Evolutionary conservation across 2,329 filamentous ascomycete genomes (phyloP).

Genomic region (Curvularia hawaiiensis): DNA sequence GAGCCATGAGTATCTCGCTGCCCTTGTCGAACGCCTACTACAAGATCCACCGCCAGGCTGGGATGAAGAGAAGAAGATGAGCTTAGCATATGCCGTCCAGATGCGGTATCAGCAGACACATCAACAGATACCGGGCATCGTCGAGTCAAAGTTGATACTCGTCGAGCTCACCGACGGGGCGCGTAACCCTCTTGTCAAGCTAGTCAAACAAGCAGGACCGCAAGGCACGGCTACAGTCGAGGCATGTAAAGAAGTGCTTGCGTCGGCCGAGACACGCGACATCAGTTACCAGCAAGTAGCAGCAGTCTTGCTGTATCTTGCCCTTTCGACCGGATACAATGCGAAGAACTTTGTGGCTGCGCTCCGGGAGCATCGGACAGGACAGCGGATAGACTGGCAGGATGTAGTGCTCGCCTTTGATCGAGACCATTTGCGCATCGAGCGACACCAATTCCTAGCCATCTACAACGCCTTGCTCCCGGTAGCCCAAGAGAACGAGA

Average conservation of each 20-base stretch:
- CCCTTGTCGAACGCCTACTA: slow-evolving; percentile 84
- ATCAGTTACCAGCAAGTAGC: slow-evolving; percentile 84
- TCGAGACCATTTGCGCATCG: slow-evolving; percentile 74
- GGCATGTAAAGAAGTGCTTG: slow-evolving; percentile 64
- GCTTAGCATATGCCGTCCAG: slow-evolving; percentile 66
- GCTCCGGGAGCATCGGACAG: slow-evolving; percentile 60
- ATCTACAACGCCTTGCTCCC: slow-evolving; percentile 81
- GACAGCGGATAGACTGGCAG: slow-evolving; percentile 65
- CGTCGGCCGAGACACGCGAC: slow-evolving; percentile 63
- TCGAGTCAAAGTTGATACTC: slow-evolving; percentile 73
- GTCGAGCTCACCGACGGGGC: slow-evolving; percentile 66
- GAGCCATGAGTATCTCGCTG: slow-evolving; percentile 71
- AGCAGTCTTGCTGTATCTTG: slow-evolving; percentile 74
- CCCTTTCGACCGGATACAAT: slow-evolving; percentile 67
- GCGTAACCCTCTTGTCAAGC: slow-evolving; percentile 64
- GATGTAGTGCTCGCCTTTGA: slow-evolving; percentile 82
- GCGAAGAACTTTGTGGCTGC: slow-evolving; percentile 69
- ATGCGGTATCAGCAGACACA: slow-evolving; percentile 69
- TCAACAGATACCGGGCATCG: slow-evolving; percentile 69
- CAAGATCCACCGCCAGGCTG: slow-evolving; percentile 87
- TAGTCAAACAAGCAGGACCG: slow-evolving; percentile 75
- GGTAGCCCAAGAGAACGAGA: slow-evolving; percentile 65
- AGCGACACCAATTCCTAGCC: slow-evolving; percentile 77
- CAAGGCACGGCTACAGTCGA: slow-evolving; percentile 79
- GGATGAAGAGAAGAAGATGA: slow-evolving; percentile 73